Evolutionary conservation across 2,329 filamentous ascomycete genomes (phyloP).

Genomic region (Neofusicoccum kwambonambiense): DNA sequence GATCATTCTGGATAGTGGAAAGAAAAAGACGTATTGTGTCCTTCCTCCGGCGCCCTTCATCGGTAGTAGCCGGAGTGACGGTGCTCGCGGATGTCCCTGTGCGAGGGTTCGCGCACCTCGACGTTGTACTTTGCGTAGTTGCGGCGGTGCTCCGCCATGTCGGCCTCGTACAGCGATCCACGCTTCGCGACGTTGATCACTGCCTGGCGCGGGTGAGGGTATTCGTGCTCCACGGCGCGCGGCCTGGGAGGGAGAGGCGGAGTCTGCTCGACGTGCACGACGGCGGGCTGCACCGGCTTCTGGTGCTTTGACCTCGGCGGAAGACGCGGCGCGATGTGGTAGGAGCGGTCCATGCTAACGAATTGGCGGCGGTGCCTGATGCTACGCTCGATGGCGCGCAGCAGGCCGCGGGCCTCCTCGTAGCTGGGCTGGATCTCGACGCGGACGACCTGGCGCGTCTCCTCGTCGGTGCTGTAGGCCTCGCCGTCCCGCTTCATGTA

Average conservation of each 20-base stretch:
- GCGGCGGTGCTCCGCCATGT: constrained; percentile 35
- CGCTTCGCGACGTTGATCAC: constrained; percentile 28
- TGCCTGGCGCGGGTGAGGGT: constrained; percentile 26
- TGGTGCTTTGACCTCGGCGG: constrained; percentile 19
- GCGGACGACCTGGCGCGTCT: constrained; percentile 44
- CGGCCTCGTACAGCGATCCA: constrained; percentile 43
- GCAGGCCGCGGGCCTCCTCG: constrained; percentile 38
- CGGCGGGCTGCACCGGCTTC: constrained; percentile 3
- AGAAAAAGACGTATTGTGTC: constrained; percentile 1
- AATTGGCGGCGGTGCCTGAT: constrained; percentile 38
- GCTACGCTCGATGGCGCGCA: constrained; percentile 43
- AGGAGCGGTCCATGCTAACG: constrained; percentile 45
- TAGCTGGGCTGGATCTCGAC: constrained; percentile 44
- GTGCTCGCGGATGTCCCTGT: constrained; percentile 36
- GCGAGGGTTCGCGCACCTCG: constrained; percentile 42
- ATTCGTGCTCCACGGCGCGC: constrained; percentile 23
- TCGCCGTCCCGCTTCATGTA: constrained; percentile 25
- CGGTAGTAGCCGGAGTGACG: constrained; percentile 40
- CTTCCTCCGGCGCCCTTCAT: not conserved
- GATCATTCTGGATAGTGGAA: not conserved
- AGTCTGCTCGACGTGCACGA: constrained; percentile 1
- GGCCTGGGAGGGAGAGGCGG: constrained; percentile 1
- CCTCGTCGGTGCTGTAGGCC: constrained; percentile 29
- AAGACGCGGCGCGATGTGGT: constrained; percentile 42
- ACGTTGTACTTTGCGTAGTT: constrained; percentile 39